Percentiles rank a stretch among this genome's conserved stretches.
Evolutionary conservation across 306 rosid species (phyloP).

Genomic region (Coriaria nepalensis): DNA sequence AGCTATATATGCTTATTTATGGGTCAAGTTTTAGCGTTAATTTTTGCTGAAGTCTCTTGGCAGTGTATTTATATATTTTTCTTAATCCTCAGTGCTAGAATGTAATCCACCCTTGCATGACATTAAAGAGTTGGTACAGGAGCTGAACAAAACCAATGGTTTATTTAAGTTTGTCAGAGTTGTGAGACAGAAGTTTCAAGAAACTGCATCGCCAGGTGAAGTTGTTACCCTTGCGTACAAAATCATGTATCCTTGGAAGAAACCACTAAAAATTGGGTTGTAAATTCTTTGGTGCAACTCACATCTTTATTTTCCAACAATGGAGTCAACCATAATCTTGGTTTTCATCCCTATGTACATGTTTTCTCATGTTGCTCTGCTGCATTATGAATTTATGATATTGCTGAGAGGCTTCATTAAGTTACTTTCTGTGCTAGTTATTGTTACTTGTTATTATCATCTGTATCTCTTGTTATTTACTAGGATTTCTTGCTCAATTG

Average conservation of each 20-base stretch:
- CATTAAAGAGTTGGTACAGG: constrained; percentile 43
- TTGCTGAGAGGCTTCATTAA: neutral
- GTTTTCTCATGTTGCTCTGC: neutral
- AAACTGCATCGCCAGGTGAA: constrained; percentile 47
- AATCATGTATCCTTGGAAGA: too few relatives aligned
- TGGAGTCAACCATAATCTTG: too few relatives aligned
- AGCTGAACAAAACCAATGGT: constrained; percentile 70
- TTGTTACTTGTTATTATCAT: neutral
- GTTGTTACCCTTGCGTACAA: constrained; percentile 6
- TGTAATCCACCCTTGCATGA: constrained; percentile 53
- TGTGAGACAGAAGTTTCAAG: constrained; percentile 74
- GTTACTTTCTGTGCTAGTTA: neutral
- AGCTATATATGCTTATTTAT: constrained; percentile 18
- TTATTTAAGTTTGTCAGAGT: constrained; percentile 69
- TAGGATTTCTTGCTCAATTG: constrained; percentile 29
- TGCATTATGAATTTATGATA: neutral
- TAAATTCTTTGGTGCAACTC: too few relatives aligned
- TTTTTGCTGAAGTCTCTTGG: neutral
- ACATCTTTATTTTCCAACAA: too few relatives aligned
- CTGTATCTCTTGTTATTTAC: constrained; percentile 11
- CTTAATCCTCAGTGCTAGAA: constrained; percentile 42
- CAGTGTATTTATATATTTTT: neutral
- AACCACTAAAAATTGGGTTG: too few relatives aligned
- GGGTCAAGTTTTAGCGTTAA: constrained; percentile 13
- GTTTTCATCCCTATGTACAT: neutral